phyloP scores from a whole-genome alignment of 2,329 filamentous ascomycete genomes.

The Aureobasidium pullulans region DNA sequence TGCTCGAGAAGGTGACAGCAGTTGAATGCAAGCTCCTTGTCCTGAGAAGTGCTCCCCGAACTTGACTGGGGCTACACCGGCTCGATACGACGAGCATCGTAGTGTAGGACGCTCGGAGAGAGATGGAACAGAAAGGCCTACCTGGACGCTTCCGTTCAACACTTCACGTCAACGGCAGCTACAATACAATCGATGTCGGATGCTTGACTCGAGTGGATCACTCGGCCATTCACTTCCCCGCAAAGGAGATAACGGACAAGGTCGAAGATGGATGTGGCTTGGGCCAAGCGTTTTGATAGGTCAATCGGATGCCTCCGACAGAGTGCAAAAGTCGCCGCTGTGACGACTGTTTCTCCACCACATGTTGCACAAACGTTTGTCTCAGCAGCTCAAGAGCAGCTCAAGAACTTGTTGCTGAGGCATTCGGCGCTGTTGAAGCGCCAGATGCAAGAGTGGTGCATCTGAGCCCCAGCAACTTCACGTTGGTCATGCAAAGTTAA shows the following conservation, averaged over 20 bases:
- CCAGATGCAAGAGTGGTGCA: neutral
- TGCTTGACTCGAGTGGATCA: neutral
- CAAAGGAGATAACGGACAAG: constrained; percentile 9
- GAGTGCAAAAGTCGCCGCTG: neutral
- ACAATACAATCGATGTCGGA: neutral
- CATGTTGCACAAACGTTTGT: neutral
- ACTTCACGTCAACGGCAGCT: neutral
- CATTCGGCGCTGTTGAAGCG: neutral
- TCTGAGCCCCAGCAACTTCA: neutral
- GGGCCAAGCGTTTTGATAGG: constrained; percentile 4
- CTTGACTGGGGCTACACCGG: constrained; percentile 31
- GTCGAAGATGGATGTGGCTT: neutral
- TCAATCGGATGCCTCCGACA: neutral
- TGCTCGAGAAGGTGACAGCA: constrained; percentile 38
- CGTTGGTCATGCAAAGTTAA: neutral
- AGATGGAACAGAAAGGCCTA: constrained; percentile 31
- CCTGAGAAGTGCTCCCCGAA: constrained; percentile 33
- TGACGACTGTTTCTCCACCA: neutral
- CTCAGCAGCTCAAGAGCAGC: neutral
- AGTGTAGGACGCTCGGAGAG: constrained; percentile 24
- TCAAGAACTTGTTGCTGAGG: neutral
- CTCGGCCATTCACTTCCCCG: neutral
- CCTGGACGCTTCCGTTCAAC: neutral
- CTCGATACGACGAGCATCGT: constrained; percentile 18
- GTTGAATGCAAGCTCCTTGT: constrained; percentile 20